Percentiles rank a stretch among this genome's conserved stretches.
Evolutionary conservation across 371 early-diverging fungal genomes (phyloP).

Genomic region (Basidiobolus meristosporus): DNA sequence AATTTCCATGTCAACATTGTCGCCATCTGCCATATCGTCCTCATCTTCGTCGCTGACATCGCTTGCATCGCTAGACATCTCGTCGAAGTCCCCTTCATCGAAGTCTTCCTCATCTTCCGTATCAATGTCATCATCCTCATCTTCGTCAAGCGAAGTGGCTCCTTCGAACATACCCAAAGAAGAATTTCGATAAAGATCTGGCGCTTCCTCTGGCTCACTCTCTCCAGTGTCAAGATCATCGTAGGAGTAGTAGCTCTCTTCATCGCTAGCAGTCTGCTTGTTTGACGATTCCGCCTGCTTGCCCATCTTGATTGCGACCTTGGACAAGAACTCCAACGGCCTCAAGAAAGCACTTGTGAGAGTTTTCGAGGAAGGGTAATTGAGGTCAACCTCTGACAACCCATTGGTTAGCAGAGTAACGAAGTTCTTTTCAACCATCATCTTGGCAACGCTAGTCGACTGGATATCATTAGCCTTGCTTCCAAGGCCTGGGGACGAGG

Average conservation of each 20-base stretch:
- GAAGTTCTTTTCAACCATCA: slow-evolving; percentile 82
- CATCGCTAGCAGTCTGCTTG: slow-evolving; percentile 8
- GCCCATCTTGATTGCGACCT: slow-evolving; percentile 69
- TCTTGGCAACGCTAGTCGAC: too few species aligned
- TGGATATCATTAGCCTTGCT: too few species aligned
- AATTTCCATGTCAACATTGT: slow-evolving; percentile 17
- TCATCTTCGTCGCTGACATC: slow-evolving; percentile 40
- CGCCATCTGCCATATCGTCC: slow-evolving; percentile 21
- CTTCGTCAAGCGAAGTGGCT: slow-evolving; percentile 36
- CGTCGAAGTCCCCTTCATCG: slow-evolving; percentile 46
- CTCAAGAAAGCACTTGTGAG: slow-evolving; percentile 59
- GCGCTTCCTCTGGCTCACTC: slow-evolving; percentile 47
- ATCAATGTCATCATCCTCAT: slow-evolving; percentile 33
- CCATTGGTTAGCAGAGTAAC: slow-evolving; percentile 59
- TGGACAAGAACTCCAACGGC: slow-evolving; percentile 74
- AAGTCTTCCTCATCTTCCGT: slow-evolving; percentile 49
- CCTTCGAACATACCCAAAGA: slow-evolving; percentile 77
- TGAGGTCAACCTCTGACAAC: slow-evolving; percentile 70
- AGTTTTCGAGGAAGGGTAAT: slow-evolving; percentile 61
- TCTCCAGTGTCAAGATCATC: slow-evolving; percentile 7
- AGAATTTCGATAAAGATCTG: slow-evolving; percentile 74
- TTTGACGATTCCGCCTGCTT: slow-evolving; percentile 19
- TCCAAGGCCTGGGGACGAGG: slow-evolving; percentile 14
- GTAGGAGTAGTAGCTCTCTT: background rate
- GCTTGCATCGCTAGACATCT: slow-evolving; percentile 45